Base-by-base conservation (phyloP, 768 basidiomycete genomes). In the Rhizopogon rudus region DNA sequence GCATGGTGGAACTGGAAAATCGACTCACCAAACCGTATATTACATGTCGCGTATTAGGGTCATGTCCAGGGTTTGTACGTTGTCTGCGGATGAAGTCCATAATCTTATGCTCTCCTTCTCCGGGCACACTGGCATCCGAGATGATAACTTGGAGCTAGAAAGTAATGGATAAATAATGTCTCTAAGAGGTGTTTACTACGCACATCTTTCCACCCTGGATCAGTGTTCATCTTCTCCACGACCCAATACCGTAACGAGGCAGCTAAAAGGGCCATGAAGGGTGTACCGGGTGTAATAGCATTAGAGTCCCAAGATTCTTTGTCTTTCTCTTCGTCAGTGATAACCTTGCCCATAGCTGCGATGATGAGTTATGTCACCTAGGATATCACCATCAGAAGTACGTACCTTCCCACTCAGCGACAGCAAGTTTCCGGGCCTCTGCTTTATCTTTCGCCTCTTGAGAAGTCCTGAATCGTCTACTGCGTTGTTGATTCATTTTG, bases 401-500 rank as follows among this genome's bases (percentile, higher is more conserved):
- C 80, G 53, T 60, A 88, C 93, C 83, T 80, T 97, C 88, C 83
- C 92, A 96, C 61, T 93, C 65, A 2, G 83, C 79, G 43, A 97
- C 79, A 3, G 91, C 86, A 67, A 95, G 88, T 66, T 83, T 82
- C 40, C 86, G 81, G 46, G 92, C 91, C 54, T 91, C 86, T 55
- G 93, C 94, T 71, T 97, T 96, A 37, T 96, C 92, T 57, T 88
- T 86, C 3, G 97, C 94, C 70, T 99, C 97, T 68, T 96, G 93
- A 2, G 93, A 86, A 20, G 94, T 83, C 57, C 97, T 83, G 75
- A 99, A 99, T 53, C 97, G 93, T 61, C 97, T 81, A 14, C 94
- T 93, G 9, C 97, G 92, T 69, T 99, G 97, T 66, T 99, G 97
- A 68, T 99, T 99, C 97, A 99, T 99, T 75, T 99, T 99, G 40